Conservation (phyloP, 2,329 filamentous ascomycete species). For the Pestalotiopsis sp. region DNA sequence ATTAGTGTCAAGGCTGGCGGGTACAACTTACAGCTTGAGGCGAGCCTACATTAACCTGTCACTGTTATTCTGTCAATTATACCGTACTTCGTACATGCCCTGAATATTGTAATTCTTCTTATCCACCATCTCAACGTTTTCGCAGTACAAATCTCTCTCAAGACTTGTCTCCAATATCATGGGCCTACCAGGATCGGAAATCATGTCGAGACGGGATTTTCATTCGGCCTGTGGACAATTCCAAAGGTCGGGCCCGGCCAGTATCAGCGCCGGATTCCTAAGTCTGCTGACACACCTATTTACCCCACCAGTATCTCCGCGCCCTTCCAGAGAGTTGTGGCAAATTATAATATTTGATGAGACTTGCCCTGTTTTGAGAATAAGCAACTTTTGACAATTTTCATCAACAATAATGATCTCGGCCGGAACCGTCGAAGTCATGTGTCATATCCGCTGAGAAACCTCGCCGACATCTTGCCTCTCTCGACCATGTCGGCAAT, state of each 20-base stretch:
- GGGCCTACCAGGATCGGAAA: too few species aligned
- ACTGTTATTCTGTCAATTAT: too few species aligned
- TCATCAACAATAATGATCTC: neutral
- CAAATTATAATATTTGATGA: neutral
- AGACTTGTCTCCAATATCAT: too few species aligned
- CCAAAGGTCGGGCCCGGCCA: neutral
- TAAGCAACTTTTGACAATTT: neutral
- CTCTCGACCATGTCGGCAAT: constrained; percentile 1
- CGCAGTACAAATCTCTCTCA: too few species aligned
- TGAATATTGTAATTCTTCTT: too few species aligned
- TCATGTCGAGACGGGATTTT: too few species aligned
- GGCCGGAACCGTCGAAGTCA: neutral
- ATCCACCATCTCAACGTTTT: too few species aligned
- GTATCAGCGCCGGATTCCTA: neutral
- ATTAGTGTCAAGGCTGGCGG: too few species aligned
- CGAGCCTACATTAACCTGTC: too few species aligned
- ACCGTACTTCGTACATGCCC: too few species aligned
- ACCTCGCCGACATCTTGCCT: neutral
- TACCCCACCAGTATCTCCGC: neutral
- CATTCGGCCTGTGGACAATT: neutral
- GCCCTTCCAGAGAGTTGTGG: neutral
- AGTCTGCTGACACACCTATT: neutral
- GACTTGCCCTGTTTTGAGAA: neutral
- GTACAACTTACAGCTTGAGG: too few species aligned
- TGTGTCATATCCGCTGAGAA: neutral